phyloP scores from a whole-genome alignment of 2,329 filamentous ascomycete species.

The Monosporascus sp. region DNA sequence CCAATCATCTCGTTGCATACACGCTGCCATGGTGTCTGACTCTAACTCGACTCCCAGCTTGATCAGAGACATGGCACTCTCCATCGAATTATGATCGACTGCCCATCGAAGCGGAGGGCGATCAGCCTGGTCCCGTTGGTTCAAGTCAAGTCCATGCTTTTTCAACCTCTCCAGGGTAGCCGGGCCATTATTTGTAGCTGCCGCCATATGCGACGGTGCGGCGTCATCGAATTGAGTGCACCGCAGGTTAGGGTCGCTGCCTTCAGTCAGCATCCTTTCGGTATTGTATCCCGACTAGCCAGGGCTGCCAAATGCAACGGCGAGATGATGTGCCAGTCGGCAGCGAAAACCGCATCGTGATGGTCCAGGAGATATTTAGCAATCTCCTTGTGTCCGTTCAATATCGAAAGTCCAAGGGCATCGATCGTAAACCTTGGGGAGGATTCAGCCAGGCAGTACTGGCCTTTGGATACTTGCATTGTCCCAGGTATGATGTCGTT shows the following conservation, averaged over 20 bases:
- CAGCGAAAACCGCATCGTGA: not conserved
- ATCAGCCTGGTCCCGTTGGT: accelerated
- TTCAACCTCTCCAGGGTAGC: not conserved
- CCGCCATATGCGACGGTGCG: not conserved
- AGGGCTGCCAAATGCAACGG: not conserved
- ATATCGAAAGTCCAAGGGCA: not conserved
- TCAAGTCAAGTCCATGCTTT: not conserved
- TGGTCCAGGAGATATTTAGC: not conserved
- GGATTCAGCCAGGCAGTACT: not conserved
- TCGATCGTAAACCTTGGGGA: not conserved
- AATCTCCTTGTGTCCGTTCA: not conserved
- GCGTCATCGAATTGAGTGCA: not conserved
- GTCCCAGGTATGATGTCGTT: not conserved
- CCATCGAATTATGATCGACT: not conserved
- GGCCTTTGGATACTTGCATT: accelerated
- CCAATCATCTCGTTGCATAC: not conserved
- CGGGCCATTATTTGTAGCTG: not conserved
- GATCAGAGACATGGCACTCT: not conserved
- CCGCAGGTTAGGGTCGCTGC: not conserved
- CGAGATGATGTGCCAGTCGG: not conserved
- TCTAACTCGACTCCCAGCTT: not conserved
- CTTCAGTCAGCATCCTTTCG: not conserved
- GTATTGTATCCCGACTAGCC: not conserved
- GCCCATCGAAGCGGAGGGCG: not conserved
- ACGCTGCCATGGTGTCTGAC: not conserved